phyloP scores from a whole-genome alignment of 2,329 filamentous ascomycete genomes.

The Dothideomycetes sp. region DNA sequence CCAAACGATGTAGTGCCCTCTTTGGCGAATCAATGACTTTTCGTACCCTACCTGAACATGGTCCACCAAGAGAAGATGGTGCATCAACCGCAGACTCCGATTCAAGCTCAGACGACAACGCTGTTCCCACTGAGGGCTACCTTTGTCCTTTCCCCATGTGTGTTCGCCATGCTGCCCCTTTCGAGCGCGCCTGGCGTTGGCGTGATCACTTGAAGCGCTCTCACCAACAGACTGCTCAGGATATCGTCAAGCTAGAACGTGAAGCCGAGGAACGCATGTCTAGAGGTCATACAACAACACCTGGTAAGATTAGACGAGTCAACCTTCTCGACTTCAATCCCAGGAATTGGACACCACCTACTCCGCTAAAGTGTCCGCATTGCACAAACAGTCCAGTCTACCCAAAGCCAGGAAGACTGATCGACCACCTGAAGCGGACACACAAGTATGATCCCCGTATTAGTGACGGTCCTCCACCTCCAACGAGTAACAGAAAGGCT shows the following conservation, averaged over 20 bases:
- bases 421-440: constrained; percentile 34
- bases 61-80: constrained; percentile 6
- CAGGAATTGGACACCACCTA: constrained; percentile 9
- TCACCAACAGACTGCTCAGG: constrained; percentile 15
- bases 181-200: constrained; percentile 17
- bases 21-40: constrained; percentile 65
- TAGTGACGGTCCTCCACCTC: constrained; percentile 8
- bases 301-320: too few species aligned
- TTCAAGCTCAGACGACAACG: neutral
- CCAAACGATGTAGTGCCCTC: constrained; percentile 61
- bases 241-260: constrained; percentile 5
- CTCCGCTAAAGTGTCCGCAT: constrained; percentile 24
- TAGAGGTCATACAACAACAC: neutral
- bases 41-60: constrained; percentile 39
- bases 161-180: constrained; percentile 15
- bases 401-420: constrained; percentile 12
- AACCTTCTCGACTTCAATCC: constrained; percentile 6
- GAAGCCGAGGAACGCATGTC: constrained; percentile 2
- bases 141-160: constrained; percentile 18
- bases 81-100: neutral
- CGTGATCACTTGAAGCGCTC: constrained; percentile 21
- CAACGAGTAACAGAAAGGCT: neutral
- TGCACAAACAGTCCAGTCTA: constrained; percentile 30
- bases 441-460: constrained; percentile 31
- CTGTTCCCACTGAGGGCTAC: too few species aligned